Conservation (phyloP, 139 green algal species). For the Zygnema circumcarinatum region DNA sequence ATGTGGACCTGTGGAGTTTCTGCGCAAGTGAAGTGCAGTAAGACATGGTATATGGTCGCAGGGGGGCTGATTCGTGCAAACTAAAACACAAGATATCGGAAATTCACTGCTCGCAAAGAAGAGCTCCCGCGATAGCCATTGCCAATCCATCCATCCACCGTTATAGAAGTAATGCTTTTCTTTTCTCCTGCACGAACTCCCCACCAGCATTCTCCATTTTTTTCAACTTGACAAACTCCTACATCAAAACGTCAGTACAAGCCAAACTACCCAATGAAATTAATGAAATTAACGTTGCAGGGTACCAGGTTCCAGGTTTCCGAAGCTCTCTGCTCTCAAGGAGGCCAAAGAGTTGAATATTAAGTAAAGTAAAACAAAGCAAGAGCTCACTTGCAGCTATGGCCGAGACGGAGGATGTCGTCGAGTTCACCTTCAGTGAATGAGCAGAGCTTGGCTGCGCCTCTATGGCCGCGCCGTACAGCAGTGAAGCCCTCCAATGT, state of each 20-base stretch:
- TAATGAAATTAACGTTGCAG: too few species aligned
- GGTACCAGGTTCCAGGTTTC: too few species aligned
- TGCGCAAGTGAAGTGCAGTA: background rate
- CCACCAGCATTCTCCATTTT: too few species aligned
- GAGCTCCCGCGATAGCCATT: background rate
- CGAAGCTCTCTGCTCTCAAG: too few species aligned
- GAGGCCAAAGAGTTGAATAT: too few species aligned
- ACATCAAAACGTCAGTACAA: too few species aligned
- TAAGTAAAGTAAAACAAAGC: too few species aligned
- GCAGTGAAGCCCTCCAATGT: background rate
- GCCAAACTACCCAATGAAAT: too few species aligned
- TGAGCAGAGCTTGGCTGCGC: background rate
- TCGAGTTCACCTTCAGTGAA: background rate
- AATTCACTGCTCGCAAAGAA: background rate
- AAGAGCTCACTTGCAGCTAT: background rate
- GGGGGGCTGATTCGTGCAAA: background rate
- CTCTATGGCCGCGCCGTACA: background rate
- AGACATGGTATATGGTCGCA: constrained; percentile 10
- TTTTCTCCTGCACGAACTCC: background rate
- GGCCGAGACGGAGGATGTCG: background rate
- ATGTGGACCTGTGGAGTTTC: constrained; percentile 19
- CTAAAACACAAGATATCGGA: background rate
- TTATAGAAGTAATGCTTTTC: background rate
- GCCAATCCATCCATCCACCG: constrained; percentile 3
- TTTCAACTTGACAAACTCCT: too few species aligned